Percentiles rank a stretch among this genome's conserved stretches.
phyloP scores from a whole-genome alignment of 2,329 filamentous ascomycete species.

The Aspergillus costaricaensis region DNA sequence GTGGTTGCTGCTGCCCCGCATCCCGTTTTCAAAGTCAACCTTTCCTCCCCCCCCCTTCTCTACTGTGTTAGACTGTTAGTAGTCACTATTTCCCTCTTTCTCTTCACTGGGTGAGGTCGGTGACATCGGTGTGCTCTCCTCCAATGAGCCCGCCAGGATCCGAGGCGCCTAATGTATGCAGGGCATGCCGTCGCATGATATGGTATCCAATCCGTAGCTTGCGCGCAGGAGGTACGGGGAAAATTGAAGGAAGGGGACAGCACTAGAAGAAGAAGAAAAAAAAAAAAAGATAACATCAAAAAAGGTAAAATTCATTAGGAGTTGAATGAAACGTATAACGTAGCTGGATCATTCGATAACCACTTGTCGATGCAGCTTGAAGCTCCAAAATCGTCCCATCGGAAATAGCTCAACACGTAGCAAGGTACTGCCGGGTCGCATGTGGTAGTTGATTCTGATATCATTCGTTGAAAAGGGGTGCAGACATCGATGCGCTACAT shows the following conservation, averaged over 20 bases:
- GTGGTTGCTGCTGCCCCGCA: slow-evolving; percentile 17
- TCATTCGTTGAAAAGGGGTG: not conserved
- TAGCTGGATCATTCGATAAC: not conserved
- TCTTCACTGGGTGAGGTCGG: slow-evolving; percentile 7
- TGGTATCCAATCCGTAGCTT: slow-evolving; percentile 18
- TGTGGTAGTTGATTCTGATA: not conserved
- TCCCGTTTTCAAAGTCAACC: slow-evolving; percentile 12
- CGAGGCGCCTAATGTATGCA: slow-evolving; percentile 18
- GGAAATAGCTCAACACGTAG: not conserved
- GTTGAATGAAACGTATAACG: not conserved
- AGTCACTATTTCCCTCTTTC: not conserved
- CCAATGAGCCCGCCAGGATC: slow-evolving; percentile 4
- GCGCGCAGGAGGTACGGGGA: not conserved
- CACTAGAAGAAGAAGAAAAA: no score
- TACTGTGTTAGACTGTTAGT: no score
- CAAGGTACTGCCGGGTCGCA: not conserved
- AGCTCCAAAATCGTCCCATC: not conserved
- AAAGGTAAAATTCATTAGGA: not conserved
- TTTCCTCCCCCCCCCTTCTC: not conserved
- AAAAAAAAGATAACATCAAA: not conserved
- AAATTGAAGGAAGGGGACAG: not conserved
- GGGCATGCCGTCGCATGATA: slow-evolving; percentile 15
- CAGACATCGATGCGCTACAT: not conserved
- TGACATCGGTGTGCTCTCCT: slow-evolving; percentile 2
- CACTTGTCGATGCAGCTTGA: not conserved